Percentiles rank a stretch among this genome's conserved stretches.
phyloP scores from a whole-genome alignment of 768 basidiomycete species.

The Asterophora lycoperdoides region DNA sequence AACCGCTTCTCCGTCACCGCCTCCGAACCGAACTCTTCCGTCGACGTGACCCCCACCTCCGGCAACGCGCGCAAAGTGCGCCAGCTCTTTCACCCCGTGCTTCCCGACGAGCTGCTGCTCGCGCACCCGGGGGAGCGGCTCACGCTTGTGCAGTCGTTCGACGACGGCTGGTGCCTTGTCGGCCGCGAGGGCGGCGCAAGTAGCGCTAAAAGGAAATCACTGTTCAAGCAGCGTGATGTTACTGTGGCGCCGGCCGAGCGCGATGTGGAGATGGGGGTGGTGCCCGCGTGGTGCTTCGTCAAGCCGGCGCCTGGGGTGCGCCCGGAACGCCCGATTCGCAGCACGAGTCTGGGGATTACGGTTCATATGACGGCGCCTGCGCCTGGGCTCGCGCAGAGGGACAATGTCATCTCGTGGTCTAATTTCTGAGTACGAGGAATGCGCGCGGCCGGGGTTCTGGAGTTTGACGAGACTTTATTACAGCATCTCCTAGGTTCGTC shows the following conservation, averaged over 20 bases:
- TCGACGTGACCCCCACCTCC: slow-evolving; percentile 26
- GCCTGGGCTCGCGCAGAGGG: slow-evolving; percentile 35
- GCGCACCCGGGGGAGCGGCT: slow-evolving; percentile 52
- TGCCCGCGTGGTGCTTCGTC: slow-evolving; percentile 76
- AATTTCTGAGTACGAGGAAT: slow-evolving; percentile 48
- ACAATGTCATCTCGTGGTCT: slow-evolving; percentile 66
- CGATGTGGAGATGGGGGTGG: slow-evolving; percentile 62
- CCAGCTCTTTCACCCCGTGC: slow-evolving; percentile 62
- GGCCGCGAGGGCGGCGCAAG: slow-evolving; percentile 43
- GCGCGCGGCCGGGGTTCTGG: too few relatives aligned
- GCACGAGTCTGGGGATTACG: slow-evolving; percentile 58
- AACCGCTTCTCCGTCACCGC: slow-evolving; percentile 41
- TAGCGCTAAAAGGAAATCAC: slow-evolving; percentile 31
- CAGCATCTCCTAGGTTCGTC: too few relatives aligned
- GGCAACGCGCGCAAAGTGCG: slow-evolving; percentile 50
- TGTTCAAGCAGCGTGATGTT: slow-evolving; percentile 34
- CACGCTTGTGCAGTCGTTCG: slow-evolving; percentile 60
- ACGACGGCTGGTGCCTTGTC: slow-evolving; percentile 80
- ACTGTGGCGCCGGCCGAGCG: slow-evolving; percentile 17
- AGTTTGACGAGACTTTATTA: too few relatives aligned
- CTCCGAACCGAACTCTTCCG: slow-evolving; percentile 26
- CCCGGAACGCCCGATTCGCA: slow-evolving; percentile 62
- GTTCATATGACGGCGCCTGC: slow-evolving; percentile 45
- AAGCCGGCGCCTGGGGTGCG: slow-evolving; percentile 56
- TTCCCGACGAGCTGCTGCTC: slow-evolving; percentile 70